Conservation (phyloP, 208 protist genomes). For the Leptomonas pyrrhocoris region DNA sequence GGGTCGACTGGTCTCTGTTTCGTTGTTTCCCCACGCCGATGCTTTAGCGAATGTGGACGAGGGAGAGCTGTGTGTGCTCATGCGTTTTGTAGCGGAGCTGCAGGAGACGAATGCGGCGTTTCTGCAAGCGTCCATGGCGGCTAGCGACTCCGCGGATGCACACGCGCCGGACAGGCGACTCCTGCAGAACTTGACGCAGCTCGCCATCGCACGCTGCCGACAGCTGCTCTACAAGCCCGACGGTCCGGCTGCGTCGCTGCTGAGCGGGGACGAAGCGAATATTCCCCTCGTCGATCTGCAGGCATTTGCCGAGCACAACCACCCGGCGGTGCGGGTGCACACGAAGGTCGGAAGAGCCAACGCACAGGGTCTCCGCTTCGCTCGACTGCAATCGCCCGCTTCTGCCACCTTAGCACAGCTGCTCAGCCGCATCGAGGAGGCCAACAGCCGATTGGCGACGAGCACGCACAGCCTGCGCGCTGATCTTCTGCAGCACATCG, state of each 20-base stretch:
- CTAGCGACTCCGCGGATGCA: neutral
- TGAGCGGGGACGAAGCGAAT: slow-evolving; percentile 71
- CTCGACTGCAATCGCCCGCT: slow-evolving; percentile 38
- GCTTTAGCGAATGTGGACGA: slow-evolving; percentile 71
- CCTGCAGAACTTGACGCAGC: slow-evolving; percentile 43
- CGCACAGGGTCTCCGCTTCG: slow-evolving; percentile 73
- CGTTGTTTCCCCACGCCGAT: slow-evolving; percentile 44
- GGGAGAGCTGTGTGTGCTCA: slow-evolving; percentile 50
- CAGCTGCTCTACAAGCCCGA: slow-evolving; percentile 60
- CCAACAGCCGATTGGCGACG: neutral
- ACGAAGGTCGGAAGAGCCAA: slow-evolving; percentile 69
- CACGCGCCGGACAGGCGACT: neutral
- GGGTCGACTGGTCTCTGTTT: slow-evolving; percentile 36
- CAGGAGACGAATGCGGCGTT: slow-evolving; percentile 60
- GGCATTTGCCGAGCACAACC: slow-evolving; percentile 52
- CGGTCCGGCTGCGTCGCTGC: slow-evolving; percentile 49
- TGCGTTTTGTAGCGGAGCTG: slow-evolving; percentile 62
- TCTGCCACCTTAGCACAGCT: slow-evolving; percentile 62
- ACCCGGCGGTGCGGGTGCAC: slow-evolving; percentile 70
- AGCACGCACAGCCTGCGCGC: slow-evolving; percentile 35
- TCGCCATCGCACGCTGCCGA: slow-evolving; percentile 63
- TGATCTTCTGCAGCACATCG: slow-evolving; percentile 77
- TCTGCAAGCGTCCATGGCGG: slow-evolving; percentile 11
- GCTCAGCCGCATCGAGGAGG: slow-evolving; percentile 52
- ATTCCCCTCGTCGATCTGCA: slow-evolving; percentile 80